Evolutionary conservation across 805 yeast genomes (phyloP).

Genomic region (Candida sonorensis): DNA sequence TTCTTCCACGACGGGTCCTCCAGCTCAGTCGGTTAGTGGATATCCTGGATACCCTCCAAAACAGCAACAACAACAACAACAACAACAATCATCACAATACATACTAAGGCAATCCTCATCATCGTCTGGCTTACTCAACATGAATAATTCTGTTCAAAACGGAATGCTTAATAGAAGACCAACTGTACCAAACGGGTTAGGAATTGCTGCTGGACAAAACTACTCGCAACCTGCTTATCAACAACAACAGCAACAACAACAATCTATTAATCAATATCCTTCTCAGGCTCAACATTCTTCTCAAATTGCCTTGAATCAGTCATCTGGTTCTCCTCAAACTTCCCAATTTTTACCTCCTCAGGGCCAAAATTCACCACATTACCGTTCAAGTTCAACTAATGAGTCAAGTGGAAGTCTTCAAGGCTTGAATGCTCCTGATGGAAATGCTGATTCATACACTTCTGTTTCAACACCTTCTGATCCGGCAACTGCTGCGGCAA

Average conservation of each 20-base stretch:
- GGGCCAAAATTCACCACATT: background rate
- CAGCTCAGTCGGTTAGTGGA: too few species aligned
- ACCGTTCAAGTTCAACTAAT: slow-evolving; percentile 1
- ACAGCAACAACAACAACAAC: background rate
- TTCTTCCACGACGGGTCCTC: slow-evolving; percentile 16
- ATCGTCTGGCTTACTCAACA: too few species aligned
- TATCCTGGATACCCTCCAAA: slow-evolving; percentile 4
- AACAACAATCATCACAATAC: too few species aligned
- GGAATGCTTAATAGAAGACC: too few species aligned
- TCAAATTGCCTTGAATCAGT: background rate
- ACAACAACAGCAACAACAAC: background rate
- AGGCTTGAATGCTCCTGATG: too few species aligned
- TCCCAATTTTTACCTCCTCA: too few species aligned
- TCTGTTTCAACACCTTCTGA: slow-evolving; percentile 3
- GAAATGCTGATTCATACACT: too few species aligned
- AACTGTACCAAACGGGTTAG: too few species aligned
- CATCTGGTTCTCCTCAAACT: slow-evolving; percentile 1
- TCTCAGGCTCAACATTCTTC: background rate
- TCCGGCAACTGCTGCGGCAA: background rate
- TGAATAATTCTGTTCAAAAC: too few species aligned
- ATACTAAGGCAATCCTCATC: too few species aligned
- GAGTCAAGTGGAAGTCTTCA: background rate
- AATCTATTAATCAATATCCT: background rate
- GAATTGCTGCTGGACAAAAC: too few species aligned
- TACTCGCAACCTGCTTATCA: too few species aligned